Evolutionary conservation across 805 yeast species (phyloP), one percentile per base, ranked within the genome.

Genomic region (Candida berthetii): DNA sequence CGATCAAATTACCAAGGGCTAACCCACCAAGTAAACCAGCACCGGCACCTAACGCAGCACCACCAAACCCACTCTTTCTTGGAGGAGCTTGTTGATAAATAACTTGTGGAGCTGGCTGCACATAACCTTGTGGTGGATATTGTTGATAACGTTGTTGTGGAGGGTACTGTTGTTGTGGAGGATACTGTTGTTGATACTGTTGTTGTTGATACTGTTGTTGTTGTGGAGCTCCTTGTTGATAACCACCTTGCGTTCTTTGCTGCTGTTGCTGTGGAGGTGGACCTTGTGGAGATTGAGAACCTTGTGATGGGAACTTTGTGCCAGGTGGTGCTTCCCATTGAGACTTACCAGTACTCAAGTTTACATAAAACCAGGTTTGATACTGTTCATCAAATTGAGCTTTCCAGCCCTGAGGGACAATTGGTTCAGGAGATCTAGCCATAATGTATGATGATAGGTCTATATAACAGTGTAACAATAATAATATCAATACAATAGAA

Each of bases 321-420:
- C 83, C 83, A 9, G 46, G 44, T 14, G 96, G 97, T 13, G 80
- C 78, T 40, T 86, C 96, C 98, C 98, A 91, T 61, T 89, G 96
- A 0, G 96, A 86, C 49, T 77, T 68, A 45, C 85, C 82, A 13
- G 86, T 76, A n/a, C 69, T 54, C 48, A 85, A 64, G 52, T 88
- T 70, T 14, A 91, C 96, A 55, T 80, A 91, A 60, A 81, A 91
- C 80, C 82, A 87, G 2, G 84, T 77, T 38, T 72, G 69, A 57
- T 84, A 84, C 42, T 80, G 69, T 10, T 79, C 81, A 55, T 83
- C 89, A 64, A 76, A 80, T 39, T 80, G 79, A 36, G 93, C 82
- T 44, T 80, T 64, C 90, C 90, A 84, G 5, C 90, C 85, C 3
- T 64, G 61, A 3, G 85, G 85, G 14, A 78, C 80, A 0, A 40